phyloP scores from a whole-genome alignment of 768 basidiomycete genomes.

The Termitomyces bulborhizus region DNA sequence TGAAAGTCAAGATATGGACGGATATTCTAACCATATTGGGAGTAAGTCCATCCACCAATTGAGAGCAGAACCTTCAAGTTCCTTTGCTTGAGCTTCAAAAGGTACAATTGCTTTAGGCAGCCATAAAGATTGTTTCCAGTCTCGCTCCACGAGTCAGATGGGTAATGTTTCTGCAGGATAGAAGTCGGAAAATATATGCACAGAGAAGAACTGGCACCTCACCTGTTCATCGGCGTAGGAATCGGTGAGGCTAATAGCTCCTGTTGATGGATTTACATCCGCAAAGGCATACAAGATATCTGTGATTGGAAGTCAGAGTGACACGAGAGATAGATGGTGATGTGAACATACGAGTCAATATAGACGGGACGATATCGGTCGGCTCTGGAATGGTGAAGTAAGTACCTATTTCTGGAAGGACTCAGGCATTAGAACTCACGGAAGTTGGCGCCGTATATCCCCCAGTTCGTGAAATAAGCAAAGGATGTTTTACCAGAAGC shows the following conservation, averaged over 20 bases:
- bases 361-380: constrained; percentile 48
- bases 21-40: constrained; percentile 39
- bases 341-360: constrained; percentile 53
- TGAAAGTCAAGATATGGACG: background rate
- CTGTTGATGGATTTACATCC: constrained; percentile 56
- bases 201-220: background rate
- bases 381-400: constrained; percentile 40
- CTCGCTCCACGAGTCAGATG: constrained; percentile 70
- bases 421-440: constrained; percentile 27
- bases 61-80: constrained; percentile 47
- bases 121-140: constrained; percentile 76
- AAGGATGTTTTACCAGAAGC: constrained; percentile 31
- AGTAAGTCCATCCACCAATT: constrained; percentile 66
- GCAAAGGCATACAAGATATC: constrained; percentile 77
- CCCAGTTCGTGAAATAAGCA: constrained; percentile 61
- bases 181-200: constrained; percentile 10
- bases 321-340: background rate
- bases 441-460: constrained; percentile 60
- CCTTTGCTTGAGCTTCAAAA: constrained; percentile 56
- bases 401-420: background rate
- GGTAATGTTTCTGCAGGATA: constrained; percentile 54
- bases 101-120: constrained; percentile 67
- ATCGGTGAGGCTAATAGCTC: constrained; percentile 63
- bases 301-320: constrained; percentile 11
- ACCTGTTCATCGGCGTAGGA: constrained; percentile 70